phyloP scores from a whole-genome alignment of 2,329 filamentous ascomycete genomes.

The Botrytis elliptica region DNA sequence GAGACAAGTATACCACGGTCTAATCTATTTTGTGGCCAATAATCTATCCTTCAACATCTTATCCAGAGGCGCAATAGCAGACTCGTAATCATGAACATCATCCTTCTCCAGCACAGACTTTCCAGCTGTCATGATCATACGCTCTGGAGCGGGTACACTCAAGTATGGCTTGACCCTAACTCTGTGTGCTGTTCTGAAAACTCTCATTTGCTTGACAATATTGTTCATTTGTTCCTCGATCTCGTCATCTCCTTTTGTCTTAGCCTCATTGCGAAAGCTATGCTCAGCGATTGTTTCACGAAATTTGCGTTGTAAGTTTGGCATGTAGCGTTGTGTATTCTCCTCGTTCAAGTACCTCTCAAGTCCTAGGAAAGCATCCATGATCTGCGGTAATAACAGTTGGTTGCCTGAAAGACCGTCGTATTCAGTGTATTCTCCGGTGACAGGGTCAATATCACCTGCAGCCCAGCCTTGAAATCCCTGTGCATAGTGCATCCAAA shows the following conservation, averaged over 20 bases:
- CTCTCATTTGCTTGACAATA: slow-evolving; percentile 39
- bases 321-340: slow-evolving; percentile 23
- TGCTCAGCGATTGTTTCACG: slow-evolving; percentile 8
- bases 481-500: slow-evolving; percentile 41
- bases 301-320: slow-evolving; percentile 14
- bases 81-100: slow-evolving; percentile 15
- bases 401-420: slow-evolving; percentile 43
- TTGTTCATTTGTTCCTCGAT: slow-evolving; percentile 34
- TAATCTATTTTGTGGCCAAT: slow-evolving; percentile 14
- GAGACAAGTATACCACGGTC: neutral
- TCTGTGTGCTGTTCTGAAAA: slow-evolving; percentile 40
- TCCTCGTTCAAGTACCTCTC: slow-evolving; percentile 36
- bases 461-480: slow-evolving; percentile 43
- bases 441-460: slow-evolving; percentile 31
- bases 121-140: slow-evolving; percentile 42
- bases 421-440: slow-evolving; percentile 36
- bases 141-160: slow-evolving; percentile 38
- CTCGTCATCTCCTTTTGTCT: slow-evolving; percentile 27
- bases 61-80: slow-evolving; percentile 17
- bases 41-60: slow-evolving; percentile 17
- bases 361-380: slow-evolving; percentile 42
- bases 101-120: slow-evolving; percentile 28
- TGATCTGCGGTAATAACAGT: slow-evolving; percentile 39
- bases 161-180: slow-evolving; percentile 37
- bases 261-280: slow-evolving; percentile 12